Evolutionary conservation across 2,329 filamentous ascomycete genomes (phyloP).

Genomic region (Epichloe coenophiala): DNA sequence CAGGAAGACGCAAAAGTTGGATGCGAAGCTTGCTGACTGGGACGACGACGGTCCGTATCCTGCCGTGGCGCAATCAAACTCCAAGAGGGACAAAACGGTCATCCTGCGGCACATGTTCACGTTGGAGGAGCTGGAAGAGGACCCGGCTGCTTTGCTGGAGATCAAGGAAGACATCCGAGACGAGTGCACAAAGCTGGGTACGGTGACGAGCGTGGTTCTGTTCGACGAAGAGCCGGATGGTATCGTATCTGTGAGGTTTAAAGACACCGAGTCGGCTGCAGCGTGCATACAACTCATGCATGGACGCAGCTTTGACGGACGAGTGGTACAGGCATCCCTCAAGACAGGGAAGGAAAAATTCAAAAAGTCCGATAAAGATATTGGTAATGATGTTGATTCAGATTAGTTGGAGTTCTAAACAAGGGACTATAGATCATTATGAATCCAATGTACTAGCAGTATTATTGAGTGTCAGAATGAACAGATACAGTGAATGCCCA

Average conservation of each 20-base stretch:
- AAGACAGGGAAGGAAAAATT: slow-evolving; percentile 61
- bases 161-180: slow-evolving; percentile 92
- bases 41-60: slow-evolving; percentile 67
- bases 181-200: slow-evolving; percentile 74
- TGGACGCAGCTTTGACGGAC: slow-evolving; percentile 65
- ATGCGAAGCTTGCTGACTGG: slow-evolving; percentile 90
- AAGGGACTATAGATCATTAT: not conserved
- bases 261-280: slow-evolving; percentile 53
- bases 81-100: slow-evolving; percentile 64
- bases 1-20: slow-evolving; percentile 78
- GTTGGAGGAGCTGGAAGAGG: slow-evolving; percentile 68
- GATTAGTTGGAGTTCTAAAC: slow-evolving; percentile 8
- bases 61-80: slow-evolving; percentile 25
- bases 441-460: not conserved
- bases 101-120: slow-evolving; percentile 93
- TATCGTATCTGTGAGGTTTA: slow-evolving; percentile 74
- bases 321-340: slow-evolving; percentile 57
- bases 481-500: no score
- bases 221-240: slow-evolving; percentile 80
- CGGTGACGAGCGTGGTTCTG: slow-evolving; percentile 80
- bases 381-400: slow-evolving; percentile 27
- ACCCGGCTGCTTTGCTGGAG: slow-evolving; percentile 69
- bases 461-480: no score
- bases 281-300: slow-evolving; percentile 65
- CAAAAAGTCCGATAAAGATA: slow-evolving; percentile 49